Base-by-base conservation (phyloP, 2,329 filamentous ascomycete genomes). In the Colletotrichum agaves region DNA sequence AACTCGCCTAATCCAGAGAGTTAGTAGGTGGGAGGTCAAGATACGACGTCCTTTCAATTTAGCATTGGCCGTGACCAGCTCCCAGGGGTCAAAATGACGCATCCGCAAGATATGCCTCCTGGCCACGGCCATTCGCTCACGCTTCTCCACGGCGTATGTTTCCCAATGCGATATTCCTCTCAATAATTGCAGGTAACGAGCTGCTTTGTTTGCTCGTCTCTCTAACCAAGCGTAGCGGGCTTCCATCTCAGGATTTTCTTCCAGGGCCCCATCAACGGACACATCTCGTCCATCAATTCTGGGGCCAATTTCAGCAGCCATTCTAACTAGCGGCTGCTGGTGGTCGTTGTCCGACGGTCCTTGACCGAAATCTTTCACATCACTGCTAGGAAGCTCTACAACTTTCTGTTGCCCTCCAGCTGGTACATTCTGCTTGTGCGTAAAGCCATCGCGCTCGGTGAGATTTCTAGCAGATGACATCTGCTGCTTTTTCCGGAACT, bases 101-200 rank as follows among this genome's bases (percentile, higher is more conserved):
- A 81, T 88, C 62, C 90, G 84, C 61, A 96, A 80, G 67, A 94
- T 88, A 75, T 93, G 91, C 69, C 88, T 84, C 69, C 91, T 85
- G 19, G 92, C 93, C 46, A 88, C 83, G 4, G 86, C 87, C 4
- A 91, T 93, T 44, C 88, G 86, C 69, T 88, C 85, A 15, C 89
- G 82, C 73, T 93, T 88, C 13, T 92, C 88, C 5, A 84, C 85
- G 11, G 91, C 85, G 57, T 85, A 82, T 61, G 86, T 85, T 11
- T 87, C 86, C 93, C 93, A 97, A 70, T 78, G 78, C 4, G 69
- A 71, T 43, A 68, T 44, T 31, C 67, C 69, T 56, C 52, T 59
- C 2, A 69, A 58, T 12, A 71, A 41, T 37, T 67, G 60, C n/a
- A 70, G 44, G 21, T 68, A 69, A 11, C 61, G 43, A n/a, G 59